A percentile compares a stretch with the other conserved stretches of the same genome.
Conservation (phyloP, 176 grass and related monocot species). For the Musa troglodytarum region DNA sequence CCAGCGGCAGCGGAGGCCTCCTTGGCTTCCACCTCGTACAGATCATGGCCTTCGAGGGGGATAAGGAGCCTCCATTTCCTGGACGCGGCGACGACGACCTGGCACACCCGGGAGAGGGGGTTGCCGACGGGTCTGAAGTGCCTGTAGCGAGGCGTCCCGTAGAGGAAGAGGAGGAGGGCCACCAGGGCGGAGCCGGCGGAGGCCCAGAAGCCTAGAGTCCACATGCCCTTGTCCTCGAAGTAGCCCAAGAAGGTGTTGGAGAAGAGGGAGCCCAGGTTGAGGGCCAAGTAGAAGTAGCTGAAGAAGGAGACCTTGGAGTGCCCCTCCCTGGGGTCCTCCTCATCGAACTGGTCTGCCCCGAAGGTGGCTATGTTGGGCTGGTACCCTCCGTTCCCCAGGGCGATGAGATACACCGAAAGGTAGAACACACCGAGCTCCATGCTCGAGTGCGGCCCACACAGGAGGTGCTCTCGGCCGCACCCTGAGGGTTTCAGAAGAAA, state of each 20-base stretch:
- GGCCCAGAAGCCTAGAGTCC: slow-evolving; percentile 7
- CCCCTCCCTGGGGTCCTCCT: not conserved
- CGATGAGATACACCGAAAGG: not conserved
- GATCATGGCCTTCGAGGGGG: not conserved
- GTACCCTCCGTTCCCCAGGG: slow-evolving; percentile 7
- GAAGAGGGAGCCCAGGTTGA: slow-evolving; percentile 9
- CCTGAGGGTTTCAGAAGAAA: slow-evolving; percentile 11
- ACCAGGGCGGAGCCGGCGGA: not conserved
- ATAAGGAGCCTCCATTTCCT: slow-evolving; percentile 4
- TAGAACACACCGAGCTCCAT: not conserved
- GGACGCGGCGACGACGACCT: not conserved
- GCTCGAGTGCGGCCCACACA: slow-evolving; percentile 5
- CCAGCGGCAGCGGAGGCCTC: not conserved
- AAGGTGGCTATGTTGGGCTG: slow-evolving; percentile 12
- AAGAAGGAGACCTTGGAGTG: slow-evolving; percentile 12
- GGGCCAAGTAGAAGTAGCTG: slow-evolving; percentile 8
- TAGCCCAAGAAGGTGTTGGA: slow-evolving; percentile 10
- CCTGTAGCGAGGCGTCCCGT: not conserved
- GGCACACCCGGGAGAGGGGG: slow-evolving; percentile 1
- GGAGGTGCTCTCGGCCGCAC: not conserved
- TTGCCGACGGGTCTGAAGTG: not conserved
- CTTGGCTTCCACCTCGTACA: not conserved
- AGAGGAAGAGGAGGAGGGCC: slow-evolving; percentile 4
- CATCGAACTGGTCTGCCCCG: slow-evolving; percentile 12
- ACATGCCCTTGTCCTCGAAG: slow-evolving; percentile 11